Conservation (phyloP, 1,139 yeast species). For the Saccharomyces hybrid region DNA sequence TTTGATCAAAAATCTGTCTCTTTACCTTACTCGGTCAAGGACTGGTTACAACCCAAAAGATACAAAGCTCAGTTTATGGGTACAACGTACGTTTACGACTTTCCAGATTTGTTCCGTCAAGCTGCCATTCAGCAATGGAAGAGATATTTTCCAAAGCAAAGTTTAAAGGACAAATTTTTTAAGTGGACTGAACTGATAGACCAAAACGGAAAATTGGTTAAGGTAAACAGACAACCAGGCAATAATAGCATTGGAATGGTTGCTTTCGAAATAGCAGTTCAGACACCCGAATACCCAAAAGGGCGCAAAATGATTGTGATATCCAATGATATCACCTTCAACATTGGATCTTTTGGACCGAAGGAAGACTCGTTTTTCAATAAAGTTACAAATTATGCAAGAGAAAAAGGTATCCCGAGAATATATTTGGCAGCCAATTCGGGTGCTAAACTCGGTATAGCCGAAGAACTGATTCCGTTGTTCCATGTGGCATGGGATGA, state of each 20-base stretch:
- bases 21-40: conserved; percentile 19
- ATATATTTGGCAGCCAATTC: conserved; percentile 94
- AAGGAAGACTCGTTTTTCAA: conserved; percentile 86
- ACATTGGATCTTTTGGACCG: conserved; percentile 99
- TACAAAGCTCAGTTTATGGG: too few relatives aligned
- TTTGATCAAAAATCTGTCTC: conserved; percentile 90
- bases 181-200: conserved; percentile 71
- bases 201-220: conserved; percentile 72
- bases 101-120: background rate
- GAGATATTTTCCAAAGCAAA: background rate
- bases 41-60: too few relatives aligned
- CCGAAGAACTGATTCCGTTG: conserved; percentile 86
- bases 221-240: conserved; percentile 92
- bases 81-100: too few relatives aligned
- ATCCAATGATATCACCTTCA: conserved; percentile 94
- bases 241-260: conserved; percentile 96
- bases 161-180: conserved; percentile 42
- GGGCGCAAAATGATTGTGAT: conserved; percentile 90
- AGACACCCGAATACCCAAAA: conserved; percentile 94
- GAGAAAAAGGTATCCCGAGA: conserved; percentile 87
- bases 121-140: background rate
- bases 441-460: conserved; percentile 97
- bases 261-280: conserved; percentile 83
- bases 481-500: conserved; percentile 93
- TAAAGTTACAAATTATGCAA: conserved; percentile 86